Conservation (phyloP, 257 asterid genomes). For the Solanum rostratum region DNA sequence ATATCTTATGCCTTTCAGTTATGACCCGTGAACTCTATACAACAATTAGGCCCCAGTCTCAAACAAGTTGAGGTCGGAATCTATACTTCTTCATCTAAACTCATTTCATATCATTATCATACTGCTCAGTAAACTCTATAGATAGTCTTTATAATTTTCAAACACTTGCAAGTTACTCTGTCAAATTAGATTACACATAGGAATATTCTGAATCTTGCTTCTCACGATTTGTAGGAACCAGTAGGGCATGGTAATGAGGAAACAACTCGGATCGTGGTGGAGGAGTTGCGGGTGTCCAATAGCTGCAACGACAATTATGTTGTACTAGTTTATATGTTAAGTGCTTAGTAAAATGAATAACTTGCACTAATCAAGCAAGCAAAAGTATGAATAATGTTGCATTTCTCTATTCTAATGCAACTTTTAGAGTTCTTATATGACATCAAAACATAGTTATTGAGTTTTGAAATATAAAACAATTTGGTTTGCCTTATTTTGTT, state of each 20-base stretch:
- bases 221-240: constrained; percentile 13
- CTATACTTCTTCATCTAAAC: background rate
- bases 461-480: background rate
- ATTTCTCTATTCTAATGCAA: background rate
- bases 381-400: background rate
- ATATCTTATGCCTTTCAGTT: background rate
- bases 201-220: background rate
- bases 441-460: background rate
- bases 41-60: too few species aligned
- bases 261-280: background rate
- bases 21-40: background rate
- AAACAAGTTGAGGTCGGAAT: too few species aligned
- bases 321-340: background rate
- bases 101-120: background rate
- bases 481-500: background rate
- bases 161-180: background rate
- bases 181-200: background rate
- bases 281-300: background rate
- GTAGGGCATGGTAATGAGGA: background rate
- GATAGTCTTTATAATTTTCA: background rate
- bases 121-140: background rate
- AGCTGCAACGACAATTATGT: background rate
- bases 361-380: background rate
- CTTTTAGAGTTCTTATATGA: background rate
- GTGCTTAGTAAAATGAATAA: background rate